Base-by-base conservation (phyloP, 495 filamentous ascomycete species). In the Xylaria venustula region DNA sequence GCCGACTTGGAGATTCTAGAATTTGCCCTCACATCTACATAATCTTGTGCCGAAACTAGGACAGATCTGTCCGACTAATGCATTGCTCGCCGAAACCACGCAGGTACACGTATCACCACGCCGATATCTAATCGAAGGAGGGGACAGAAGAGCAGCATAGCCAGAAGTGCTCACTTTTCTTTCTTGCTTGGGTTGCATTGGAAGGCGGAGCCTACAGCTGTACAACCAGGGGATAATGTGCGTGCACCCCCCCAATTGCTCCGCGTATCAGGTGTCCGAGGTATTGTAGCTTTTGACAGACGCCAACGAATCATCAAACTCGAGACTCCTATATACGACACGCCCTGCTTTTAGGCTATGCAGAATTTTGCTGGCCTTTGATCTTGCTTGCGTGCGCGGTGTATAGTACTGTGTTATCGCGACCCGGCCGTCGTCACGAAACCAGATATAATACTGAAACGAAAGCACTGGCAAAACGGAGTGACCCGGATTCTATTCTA, bases 71-170 rank as follows among this genome's bases (percentile, higher is more conserved):
- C 52, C 40, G 22, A 55, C 37, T 22, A 45, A 30, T 55, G 53
- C 40, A 55, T 45, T 14, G 14, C 11, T 44, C 37, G 40, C 53
- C 36, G 26, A 55, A 8, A 34, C 14, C 40, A 45, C 53, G 40
- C 53, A 55, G 53, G 40, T 32, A 45, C 53, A 45, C 26, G 53
- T 55, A 23, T 45, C 40, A 55, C 25, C 20, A 6, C 37, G 12
- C 22, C 11, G 17, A 44, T 14, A 45, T 55, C 53, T 45, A 25
- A 26, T 22, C 53, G 40, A 40, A 34, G 53, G 53, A 34, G 19
- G 45, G 17, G 53, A 30, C 25, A 44, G n/a, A 30, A 44, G 52
- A 30, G 12, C 50, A 12, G n/a, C 9, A 11, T 12, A 19, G 23
- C 15, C 5, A 28, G 17, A 11, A 34, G 4, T 34, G 2, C 19